phyloP scores from a whole-genome alignment of 2,329 filamentous ascomycete genomes.

The Pseudogymnoascus sp. region DNA sequence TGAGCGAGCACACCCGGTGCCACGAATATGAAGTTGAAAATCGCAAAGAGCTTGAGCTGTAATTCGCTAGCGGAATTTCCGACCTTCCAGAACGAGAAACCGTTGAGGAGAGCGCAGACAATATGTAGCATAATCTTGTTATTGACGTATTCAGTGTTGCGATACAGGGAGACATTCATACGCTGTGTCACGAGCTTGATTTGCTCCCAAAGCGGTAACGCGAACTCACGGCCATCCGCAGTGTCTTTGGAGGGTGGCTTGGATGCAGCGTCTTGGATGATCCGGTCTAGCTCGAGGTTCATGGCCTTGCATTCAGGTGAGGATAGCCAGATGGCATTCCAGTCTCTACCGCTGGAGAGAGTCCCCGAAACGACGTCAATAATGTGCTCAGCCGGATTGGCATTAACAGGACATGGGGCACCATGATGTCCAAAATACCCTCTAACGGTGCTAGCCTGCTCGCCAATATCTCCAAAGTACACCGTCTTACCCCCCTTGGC shows the following conservation, averaged over 20 bases:
- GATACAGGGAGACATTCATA: conserved; percentile 52
- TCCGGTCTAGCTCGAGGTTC: conserved; percentile 53
- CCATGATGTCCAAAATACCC: conserved; percentile 57
- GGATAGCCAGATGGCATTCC: conserved; percentile 65
- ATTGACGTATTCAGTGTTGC: conserved; percentile 49
- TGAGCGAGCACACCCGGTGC: conserved; percentile 51
- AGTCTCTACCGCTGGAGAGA: conserved; percentile 45
- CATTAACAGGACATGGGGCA: conserved; percentile 42
- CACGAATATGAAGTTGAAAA: conserved; percentile 59
- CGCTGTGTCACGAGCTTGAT: conserved; percentile 57
- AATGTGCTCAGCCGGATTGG: conserved; percentile 43
- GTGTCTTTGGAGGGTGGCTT: conserved; percentile 32
- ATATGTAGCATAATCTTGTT: conserved; percentile 47
- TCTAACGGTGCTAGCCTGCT: conserved; percentile 48
- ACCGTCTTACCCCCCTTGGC: conserved; percentile 59
- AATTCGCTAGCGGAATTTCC: conserved; percentile 43
- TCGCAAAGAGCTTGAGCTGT: conserved; percentile 49
- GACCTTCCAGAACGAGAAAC: conserved; percentile 55
- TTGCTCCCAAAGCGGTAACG: conserved; percentile 58
- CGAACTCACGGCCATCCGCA: conserved; percentile 60
- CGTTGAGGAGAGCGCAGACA: conserved; percentile 49
- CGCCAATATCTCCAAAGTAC: conserved; percentile 61
- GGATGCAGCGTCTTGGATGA: conserved; percentile 48
- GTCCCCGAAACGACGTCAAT: conserved; percentile 38
- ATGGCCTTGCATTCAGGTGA: conserved; percentile 52